Evolutionary conservation across 805 yeast species (phyloP).

Genomic region (Jamesozyma lodderae): DNA sequence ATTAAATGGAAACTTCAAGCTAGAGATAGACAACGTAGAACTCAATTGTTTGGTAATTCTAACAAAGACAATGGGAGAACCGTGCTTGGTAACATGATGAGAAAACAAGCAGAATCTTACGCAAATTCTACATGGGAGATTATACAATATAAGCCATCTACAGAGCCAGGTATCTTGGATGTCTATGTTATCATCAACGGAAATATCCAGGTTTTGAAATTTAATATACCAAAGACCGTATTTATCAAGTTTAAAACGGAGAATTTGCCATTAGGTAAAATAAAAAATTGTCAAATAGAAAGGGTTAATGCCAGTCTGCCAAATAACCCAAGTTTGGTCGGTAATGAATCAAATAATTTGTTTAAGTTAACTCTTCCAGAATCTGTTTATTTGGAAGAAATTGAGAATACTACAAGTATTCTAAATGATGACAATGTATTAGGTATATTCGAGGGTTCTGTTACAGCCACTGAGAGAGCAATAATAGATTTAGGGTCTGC

Average conservation of each 20-base stretch:
- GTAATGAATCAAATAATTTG: conserved; percentile 36
- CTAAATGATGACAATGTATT: conserved; percentile 51
- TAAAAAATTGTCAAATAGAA: conserved; percentile 47
- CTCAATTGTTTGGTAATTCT: conserved; percentile 66
- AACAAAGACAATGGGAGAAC: conserved; percentile 45
- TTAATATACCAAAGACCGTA: conserved; percentile 67
- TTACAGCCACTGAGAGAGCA: conserved; percentile 61
- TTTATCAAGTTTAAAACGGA: conserved; percentile 57
- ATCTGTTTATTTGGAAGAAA: conserved; percentile 44
- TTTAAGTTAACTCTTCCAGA: conserved; percentile 68
- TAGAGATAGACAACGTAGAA: conserved; percentile 62
- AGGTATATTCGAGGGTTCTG: conserved; percentile 70
- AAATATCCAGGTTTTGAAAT: conserved; percentile 61
- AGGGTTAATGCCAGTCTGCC: conserved; percentile 59
- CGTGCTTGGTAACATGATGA: conserved; percentile 58
- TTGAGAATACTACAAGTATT: conserved; percentile 48
- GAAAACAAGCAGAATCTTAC: conserved; percentile 69
- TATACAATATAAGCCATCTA: conserved; percentile 54
- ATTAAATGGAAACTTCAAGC: conserved; percentile 79
- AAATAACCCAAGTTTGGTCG: conserved; percentile 42
- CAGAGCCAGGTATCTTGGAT: conserved; percentile 63
- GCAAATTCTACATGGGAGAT: conserved; percentile 82
- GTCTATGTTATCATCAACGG: conserved; percentile 63
- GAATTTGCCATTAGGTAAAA: conserved; percentile 32
- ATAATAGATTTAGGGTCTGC: conserved; percentile 69